phyloP scores from a whole-genome alignment of 345 rosid genomes.

The Bruguiera gymnorhiza region DNA sequence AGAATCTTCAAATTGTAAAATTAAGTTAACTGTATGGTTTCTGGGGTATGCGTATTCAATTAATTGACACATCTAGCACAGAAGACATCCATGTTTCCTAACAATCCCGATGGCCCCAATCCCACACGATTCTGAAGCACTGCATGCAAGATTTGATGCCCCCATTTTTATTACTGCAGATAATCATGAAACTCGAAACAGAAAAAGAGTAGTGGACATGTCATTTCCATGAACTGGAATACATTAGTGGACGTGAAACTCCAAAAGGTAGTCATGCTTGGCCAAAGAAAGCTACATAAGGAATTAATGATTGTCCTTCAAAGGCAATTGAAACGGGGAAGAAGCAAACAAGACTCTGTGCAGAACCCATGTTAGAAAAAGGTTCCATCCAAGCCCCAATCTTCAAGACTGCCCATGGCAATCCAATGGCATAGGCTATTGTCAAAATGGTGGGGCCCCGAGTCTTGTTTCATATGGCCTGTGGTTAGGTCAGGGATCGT shows the following conservation, averaged over 20 bases:
- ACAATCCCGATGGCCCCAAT: neutral
- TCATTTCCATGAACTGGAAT: constrained; percentile 18
- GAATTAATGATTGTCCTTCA: constrained; percentile 17
- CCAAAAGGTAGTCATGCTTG: neutral
- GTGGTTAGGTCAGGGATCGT: constrained; percentile 26
- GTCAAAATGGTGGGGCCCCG: constrained; percentile 34
- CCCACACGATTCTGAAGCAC: neutral
- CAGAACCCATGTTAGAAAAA: neutral
- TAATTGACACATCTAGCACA: neutral
- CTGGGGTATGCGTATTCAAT: neutral
- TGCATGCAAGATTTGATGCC: neutral
- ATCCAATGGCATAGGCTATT: constrained; percentile 14
- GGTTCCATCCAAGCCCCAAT: neutral
- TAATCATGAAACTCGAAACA: neutral
- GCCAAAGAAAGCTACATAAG: neutral
- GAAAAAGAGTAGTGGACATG: constrained; percentile 10
- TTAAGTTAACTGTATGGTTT: too few species aligned
- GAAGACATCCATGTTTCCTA: neutral
- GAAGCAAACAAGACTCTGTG: constrained; percentile 11
- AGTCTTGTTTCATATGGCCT: constrained; percentile 11
- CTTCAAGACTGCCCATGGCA: neutral
- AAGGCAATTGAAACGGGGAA: constrained; percentile 1
- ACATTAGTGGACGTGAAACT: neutral
- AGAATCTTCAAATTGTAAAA: neutral
- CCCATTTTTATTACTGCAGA: neutral